A percentile compares a stretch with the other conserved stretches of the same genome.
Conservation (phyloP, 2,329 filamentous ascomycete species). For the Xylaria sp. region DNA sequence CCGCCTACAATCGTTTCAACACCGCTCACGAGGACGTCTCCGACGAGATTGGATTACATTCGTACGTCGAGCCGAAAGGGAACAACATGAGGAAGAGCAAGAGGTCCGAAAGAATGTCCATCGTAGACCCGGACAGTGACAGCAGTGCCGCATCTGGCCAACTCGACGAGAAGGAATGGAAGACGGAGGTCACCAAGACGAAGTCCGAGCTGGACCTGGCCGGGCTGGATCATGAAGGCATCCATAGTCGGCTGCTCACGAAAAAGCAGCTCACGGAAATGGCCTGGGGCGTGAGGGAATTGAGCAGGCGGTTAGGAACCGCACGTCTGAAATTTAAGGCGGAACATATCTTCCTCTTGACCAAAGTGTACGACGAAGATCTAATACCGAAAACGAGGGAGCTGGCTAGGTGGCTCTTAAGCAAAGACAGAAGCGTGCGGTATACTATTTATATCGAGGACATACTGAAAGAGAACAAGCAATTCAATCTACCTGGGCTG, state of each 20-base stretch:
- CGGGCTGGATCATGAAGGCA: slow-evolving; percentile 45
- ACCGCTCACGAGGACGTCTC: slow-evolving; percentile 42
- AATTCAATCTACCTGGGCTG: slow-evolving; percentile 79
- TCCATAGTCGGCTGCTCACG: slow-evolving; percentile 80
- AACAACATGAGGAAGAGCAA: slow-evolving; percentile 33
- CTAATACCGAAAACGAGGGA: slow-evolving; percentile 82
- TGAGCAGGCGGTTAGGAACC: slow-evolving; percentile 86
- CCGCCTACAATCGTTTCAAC: slow-evolving; percentile 34
- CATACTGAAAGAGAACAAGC: slow-evolving; percentile 74
- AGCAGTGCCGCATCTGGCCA: slow-evolving; percentile 61
- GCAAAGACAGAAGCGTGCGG: slow-evolving; percentile 70
- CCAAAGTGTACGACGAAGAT: slow-evolving; percentile 88
- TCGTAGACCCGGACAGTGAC: slow-evolving; percentile 56
- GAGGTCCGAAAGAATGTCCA: slow-evolving; percentile 18
- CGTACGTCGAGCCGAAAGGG: slow-evolving; percentile 53
- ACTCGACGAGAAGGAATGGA: slow-evolving; percentile 67
- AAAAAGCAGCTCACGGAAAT: slow-evolving; percentile 97
- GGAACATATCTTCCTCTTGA: slow-evolving; percentile 85
- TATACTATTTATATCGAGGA: slow-evolving; percentile 89
- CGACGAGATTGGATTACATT: slow-evolving; percentile 46
- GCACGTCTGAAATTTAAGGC: slow-evolving; percentile 86
- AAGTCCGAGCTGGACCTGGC: slow-evolving; percentile 56
- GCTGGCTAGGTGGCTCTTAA: slow-evolving; percentile 82
- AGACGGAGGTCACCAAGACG: slow-evolving; percentile 58
- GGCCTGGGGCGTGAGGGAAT: slow-evolving; percentile 92